Percentiles rank a stretch among this genome's conserved stretches.
These are phyloP conservation scores for Fraxinus greggii DNA, from an alignment of 305 asterid species.

Conservation along the genomic window DNA sequence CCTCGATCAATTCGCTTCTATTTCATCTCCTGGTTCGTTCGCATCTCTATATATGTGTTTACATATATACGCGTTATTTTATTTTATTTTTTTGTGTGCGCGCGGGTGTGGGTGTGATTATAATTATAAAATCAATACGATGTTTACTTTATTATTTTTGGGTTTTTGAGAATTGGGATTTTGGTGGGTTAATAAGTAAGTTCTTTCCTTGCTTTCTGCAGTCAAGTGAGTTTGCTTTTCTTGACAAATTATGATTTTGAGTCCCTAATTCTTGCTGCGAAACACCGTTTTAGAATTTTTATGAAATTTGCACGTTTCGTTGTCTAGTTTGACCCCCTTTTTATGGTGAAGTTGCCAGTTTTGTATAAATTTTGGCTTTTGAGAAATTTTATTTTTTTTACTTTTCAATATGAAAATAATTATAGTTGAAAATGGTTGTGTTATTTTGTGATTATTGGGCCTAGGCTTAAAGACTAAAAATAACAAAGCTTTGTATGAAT, in stretches of 20 bases:
- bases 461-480: not conserved
- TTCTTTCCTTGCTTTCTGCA: not conserved
- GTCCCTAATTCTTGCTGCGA: not conserved
- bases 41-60: not conserved
- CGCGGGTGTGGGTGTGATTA: not conserved
- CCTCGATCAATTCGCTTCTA: conserved; percentile 63
- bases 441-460: not conserved
- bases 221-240: not conserved
- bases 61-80: too few relatives aligned
- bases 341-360: not conserved
- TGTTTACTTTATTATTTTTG: not conserved
- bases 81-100: not conserved
- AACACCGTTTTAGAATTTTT: not conserved
- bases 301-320: not conserved
- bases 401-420: not conserved
- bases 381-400: not conserved
- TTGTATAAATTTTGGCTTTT: not conserved
- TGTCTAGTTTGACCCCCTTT: not conserved
- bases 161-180: not conserved
- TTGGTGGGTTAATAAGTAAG: not conserved
- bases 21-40: conserved; percentile 63
- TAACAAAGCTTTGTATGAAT: not conserved
- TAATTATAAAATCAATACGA: not conserved
- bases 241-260: not conserved
- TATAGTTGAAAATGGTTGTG: not conserved